Percentiles rank a stretch among this genome's conserved stretches.
Evolutionary conservation across 371 early-diverging fungal genomes (phyloP).

Genomic region (Lichtheimia ramosa): DNA sequence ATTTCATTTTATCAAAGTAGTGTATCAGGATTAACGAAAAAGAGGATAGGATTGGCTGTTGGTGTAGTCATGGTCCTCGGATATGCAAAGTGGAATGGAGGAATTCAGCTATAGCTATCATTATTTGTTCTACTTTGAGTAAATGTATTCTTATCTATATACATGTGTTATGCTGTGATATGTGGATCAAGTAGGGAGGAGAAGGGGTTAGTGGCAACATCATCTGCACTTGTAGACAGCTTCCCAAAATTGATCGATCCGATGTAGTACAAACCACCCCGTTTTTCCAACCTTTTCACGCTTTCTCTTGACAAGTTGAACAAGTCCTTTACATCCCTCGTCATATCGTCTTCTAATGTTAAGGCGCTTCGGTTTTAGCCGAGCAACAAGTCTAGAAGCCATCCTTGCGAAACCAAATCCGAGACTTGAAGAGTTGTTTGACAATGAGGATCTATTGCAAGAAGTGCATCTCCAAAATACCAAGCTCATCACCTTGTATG

Average conservation of each 20-base stretch:
- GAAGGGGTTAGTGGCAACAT: background rate
- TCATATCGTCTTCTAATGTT: constrained; percentile 12
- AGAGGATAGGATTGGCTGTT: constrained; percentile 15
- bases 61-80: constrained; percentile 18
- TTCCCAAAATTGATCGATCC: background rate
- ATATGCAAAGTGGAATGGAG: constrained; percentile 20
- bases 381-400: constrained; percentile 9
- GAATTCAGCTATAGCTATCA: constrained; percentile 14
- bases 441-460: constrained; percentile 18
- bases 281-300: background rate
- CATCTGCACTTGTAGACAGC: background rate
- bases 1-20: background rate
- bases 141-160: too few relatives aligned
- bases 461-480: constrained; percentile 24
- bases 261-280: constrained; percentile 1
- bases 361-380: constrained; percentile 18
- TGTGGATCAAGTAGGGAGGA: too few relatives aligned
- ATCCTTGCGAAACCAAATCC: constrained; percentile 15
- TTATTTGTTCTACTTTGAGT: background rate
- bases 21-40: background rate
- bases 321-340: background rate
- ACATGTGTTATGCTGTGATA: too few relatives aligned
- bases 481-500: constrained; percentile 23
- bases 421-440: constrained; percentile 17
- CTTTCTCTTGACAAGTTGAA: too few relatives aligned